Conservation (phyloP, 352 stramenopile species). For the Globisporangium cystogenes region DNA sequence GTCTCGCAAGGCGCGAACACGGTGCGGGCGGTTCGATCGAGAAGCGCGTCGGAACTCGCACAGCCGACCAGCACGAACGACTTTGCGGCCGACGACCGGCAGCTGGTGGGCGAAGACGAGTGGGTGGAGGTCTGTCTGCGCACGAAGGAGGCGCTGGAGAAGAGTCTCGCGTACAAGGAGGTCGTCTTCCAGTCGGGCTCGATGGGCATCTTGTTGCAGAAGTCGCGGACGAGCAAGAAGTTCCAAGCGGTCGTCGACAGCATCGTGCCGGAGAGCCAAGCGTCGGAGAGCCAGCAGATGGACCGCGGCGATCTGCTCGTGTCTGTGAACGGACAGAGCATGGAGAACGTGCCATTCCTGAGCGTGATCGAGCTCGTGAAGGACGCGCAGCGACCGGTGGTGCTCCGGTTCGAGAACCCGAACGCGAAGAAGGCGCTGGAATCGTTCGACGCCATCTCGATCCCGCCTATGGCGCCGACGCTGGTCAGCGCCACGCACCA, state of each 20-base stretch:
- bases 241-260: slow-evolving; percentile 78
- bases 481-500: slow-evolving; percentile 58
- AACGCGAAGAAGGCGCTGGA: slow-evolving; percentile 38
- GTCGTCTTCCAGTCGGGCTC: slow-evolving; percentile 64
- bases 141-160: slow-evolving; percentile 41
- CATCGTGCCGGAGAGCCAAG: slow-evolving; percentile 75
- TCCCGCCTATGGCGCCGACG: slow-evolving; percentile 51
- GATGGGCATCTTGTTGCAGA: slow-evolving; percentile 79
- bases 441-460: slow-evolving; percentile 46
- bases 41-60: slow-evolving; percentile 1
- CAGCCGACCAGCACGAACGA: neutral
- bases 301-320: slow-evolving; percentile 67
- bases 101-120: slow-evolving; percentile 50
- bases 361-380: slow-evolving; percentile 79
- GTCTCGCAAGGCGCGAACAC: slow-evolving; percentile 30
- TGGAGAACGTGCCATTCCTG: slow-evolving; percentile 58
- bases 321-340: slow-evolving; percentile 63
- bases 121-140: slow-evolving; percentile 71
- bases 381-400: slow-evolving; percentile 50
- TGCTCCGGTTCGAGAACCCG: slow-evolving; percentile 65
- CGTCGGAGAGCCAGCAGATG: slow-evolving; percentile 60
- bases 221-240: slow-evolving; percentile 51
- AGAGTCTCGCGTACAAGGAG: slow-evolving; percentile 49
- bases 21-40: slow-evolving; percentile 4
- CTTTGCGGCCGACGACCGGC: slow-evolving; percentile 18